Base-by-base conservation (phyloP, 495 filamentous ascomycete genomes). In the Pseudomonodictys pantanalensis region DNA sequence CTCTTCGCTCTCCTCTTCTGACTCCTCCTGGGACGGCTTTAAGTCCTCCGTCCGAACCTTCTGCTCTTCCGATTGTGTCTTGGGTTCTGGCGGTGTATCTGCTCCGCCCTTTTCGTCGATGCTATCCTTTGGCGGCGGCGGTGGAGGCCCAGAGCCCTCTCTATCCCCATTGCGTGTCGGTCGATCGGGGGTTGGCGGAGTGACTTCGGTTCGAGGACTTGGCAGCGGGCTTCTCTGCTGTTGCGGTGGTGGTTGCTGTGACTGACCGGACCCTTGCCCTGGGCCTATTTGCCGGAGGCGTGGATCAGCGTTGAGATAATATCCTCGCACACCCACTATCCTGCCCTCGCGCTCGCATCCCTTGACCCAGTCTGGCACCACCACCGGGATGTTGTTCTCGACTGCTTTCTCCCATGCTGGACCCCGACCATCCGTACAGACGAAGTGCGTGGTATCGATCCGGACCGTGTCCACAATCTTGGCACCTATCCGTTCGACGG, bases 401-500 rank as follows among this genome's bases (percentile, higher is more conserved):
- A 90, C 85, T 12, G 95, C 93, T 72, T 90, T 91, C 75, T 97
- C 95, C 95, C 95, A 99, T 22, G 83, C 78, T 43, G 86, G 79
- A 8, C 93, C 93, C 17, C 91, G 77, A 1, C 92, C 92, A 69
- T 99, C 95, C n/a, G 89, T 92, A 62, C 92, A 97, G 47, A 99
- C 92, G 71, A 97, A 99, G 73, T 99, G 93, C 15, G 93, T 99
- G 2, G 93, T 99, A 67, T 99, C 93, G 58, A 99, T 97, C 51
- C 92, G 80, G 26, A 99, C 95, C 1, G 83, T 79, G 62, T 97
- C 95, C 46, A 90, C 87, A 53, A 97, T 75, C 76, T 93, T 95
- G 39, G 89, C 95, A 32, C 95, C 93, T 58, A 99, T 95, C 52
- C 91, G 80, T 62, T 95, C 86, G 20, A 96, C 78, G 2, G 91